A percentile compares a stretch with the other conserved stretches of the same genome.
Conservation (phyloP, 768 basidiomycete species). For the Amanita phalloides region DNA sequence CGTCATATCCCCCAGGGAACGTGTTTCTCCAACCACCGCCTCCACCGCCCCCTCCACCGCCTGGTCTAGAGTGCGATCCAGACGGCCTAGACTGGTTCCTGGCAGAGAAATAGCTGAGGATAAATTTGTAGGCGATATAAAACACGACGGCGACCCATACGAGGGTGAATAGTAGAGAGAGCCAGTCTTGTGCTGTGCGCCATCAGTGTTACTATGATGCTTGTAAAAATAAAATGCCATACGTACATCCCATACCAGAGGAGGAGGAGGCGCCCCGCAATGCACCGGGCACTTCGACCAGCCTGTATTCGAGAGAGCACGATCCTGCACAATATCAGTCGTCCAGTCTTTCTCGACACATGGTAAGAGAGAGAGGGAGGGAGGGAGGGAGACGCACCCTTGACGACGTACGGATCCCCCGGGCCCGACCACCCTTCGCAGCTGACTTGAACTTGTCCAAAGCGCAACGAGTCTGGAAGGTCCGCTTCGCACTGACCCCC, state of each 20-base stretch:
- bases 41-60: conserved; percentile 26
- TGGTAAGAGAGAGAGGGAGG: no score
- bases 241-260: conserved; percentile 19
- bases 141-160: conserved; percentile 44
- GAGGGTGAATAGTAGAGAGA: conserved; percentile 40
- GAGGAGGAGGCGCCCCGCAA: conserved; percentile 21
- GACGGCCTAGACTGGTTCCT: conserved; percentile 9
- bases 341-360: not conserved
- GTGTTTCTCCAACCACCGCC: conserved; percentile 17
- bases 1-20: conserved; percentile 18
- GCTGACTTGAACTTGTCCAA: conserved; percentile 76
- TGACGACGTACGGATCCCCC: conserved; percentile 77
- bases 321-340: conserved; percentile 42
- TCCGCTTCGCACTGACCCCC: conserved; percentile 73
- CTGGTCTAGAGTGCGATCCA: conserved; percentile 24
- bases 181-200: conserved; percentile 32
- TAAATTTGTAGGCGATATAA: conserved; percentile 45
- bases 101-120: conserved; percentile 41
- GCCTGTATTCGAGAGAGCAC: conserved; percentile 76
- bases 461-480: conserved; percentile 69
- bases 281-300: conserved; percentile 54
- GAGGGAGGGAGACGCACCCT: conserved; percentile 37
- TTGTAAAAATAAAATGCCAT: not conserved
- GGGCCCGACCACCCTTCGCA: conserved; percentile 87
- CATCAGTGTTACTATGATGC: not conserved